Base-by-base conservation (phyloP, 2,329 filamentous ascomycete genomes). In the Coniochaeta ligniaria region DNA sequence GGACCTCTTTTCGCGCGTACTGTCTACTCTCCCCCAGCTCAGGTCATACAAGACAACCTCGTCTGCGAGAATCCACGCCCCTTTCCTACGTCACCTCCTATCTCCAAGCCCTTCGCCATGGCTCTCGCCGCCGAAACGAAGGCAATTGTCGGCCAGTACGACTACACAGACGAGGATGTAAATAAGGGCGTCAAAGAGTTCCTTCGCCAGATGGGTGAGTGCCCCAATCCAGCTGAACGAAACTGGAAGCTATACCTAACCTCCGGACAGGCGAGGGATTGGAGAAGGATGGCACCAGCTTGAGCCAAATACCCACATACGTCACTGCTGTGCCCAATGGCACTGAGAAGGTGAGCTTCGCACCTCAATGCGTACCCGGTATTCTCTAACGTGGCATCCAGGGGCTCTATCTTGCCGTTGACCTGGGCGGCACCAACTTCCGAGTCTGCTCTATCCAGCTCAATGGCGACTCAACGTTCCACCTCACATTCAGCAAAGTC, bases 341-440 rank as follows among this genome's bases (percentile, higher is more conserved):
- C 68, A 97, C 93, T 3, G 95, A 99, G 78, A 96, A 97, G 88
- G 92, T 94, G 78, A 61, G 66, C 35, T 28, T 36, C n/a, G 7
- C 33, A 11, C 60, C 26, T 26, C 24, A 11, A 22, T 28, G 38
- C 28, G 36, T 38, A 50, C 3, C 12, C 22, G 43, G 17, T 54
- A 9, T 47, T 41, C 14, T 60, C 58, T 60, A 26, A 63, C 58
- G 54, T n/a, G 20, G n/a, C 22, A 31, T 22, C 31, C 68, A 96
- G 92, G 95, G 95, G 56, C 81, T 97, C 43, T 99, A 97, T 77
- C 87, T 99, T 71, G 94, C 95, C 43, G 93, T 99, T 65, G 95
- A 99, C 71, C 84, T 99, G n/a, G 95, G 95, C 64, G 95, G 95
- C 69, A 99, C 95, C 65, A 99, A 99, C 79, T 96, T 98, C 77